Evolutionary conservation across 2,329 filamentous ascomycete species (phyloP), one percentile per base, ranked within the genome.

Genomic region (Xylaria sp.): DNA sequence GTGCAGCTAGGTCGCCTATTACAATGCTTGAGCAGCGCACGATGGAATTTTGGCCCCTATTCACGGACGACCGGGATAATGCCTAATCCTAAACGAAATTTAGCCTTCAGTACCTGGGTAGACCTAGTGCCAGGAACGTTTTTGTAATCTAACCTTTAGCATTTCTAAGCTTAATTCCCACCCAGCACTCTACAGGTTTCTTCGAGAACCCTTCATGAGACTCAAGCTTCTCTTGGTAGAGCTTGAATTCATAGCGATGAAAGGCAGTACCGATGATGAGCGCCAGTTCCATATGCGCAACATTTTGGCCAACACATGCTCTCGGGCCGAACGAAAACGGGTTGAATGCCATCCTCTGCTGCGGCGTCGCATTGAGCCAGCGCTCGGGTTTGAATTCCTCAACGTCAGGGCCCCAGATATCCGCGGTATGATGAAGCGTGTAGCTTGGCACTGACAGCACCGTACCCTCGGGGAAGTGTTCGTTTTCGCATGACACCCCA

Each of bases 211-310:
- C 69, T n/a, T 69, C 69, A 13, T 66, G 62, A 5, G 58, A 71
- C 54, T 56, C 44, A n/a, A 71, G 63, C 25, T 46, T 54, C 55
- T 59, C n/a, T 52, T 71, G 69, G 39, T 69, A 64, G 0, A 66
- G 63, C 15, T 28, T 64, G 23, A 71, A 69, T 1, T 69, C 69
- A 34, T 71, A 69, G 13, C 69, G 66, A 48, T 48, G 66, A 25
- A 71, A 69, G 9, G 69, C 66, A 3, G 66, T 71, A 1, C 69
- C 69, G 20, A 71, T 66, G 50, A 69, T 71, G 9, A 71, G 51
- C 0, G 63, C 55, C 23, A 71, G 25, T 15, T 71, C 66, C 69
- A 71, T 71, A n/a, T 62, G 63, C 13, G 66, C 69, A 2, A 71
- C 63, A 20, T 71, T 69, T 59, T 64, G 66, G 2, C 69, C 69